Base-by-base conservation (phyloP, 2,329 filamentous ascomycete species). In the Moelleriella libera region DNA sequence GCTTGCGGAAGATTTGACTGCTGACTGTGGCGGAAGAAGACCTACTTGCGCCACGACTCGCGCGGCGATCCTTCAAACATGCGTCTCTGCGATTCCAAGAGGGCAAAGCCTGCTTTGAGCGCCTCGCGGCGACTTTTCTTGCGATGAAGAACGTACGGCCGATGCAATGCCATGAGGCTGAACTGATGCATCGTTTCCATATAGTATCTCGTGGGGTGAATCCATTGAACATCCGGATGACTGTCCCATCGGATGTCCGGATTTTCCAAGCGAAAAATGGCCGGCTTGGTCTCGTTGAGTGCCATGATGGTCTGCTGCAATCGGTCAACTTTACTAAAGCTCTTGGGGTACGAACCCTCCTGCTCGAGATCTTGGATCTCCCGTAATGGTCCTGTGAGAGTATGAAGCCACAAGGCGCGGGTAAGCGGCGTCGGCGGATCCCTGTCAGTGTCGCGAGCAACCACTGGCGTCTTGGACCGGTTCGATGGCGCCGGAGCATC, bases 61-160 rank as follows among this genome's bases (percentile, higher is more conserved):
- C 70, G 68, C 14, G 66, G 65, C 10, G 79, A 59, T 32, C 65
- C 62, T 47, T 69, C 63, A 53, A 78, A 73, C 45, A 73, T 66
- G 37, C 63, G 56, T 50, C 69, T 66, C 57, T 82, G 78, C 12
- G 74, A 64, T 29, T 74, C 68, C 2, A 82, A 65, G 62, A 79
- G 75, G 2, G 66, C 65, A 4, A 82, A 54, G 45, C 72, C 75
- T 5, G 77, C 75, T 53, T 68, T 67, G 5, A 82, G 66, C 2
- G 76, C 76, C 52, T 75, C 72, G 4, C 65, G 64, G n/a, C 78
- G 66, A 54, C 74, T 78, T 37, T 65, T 61, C 5, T 67, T 58
- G 10, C 74, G 70, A 12, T 75, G 76, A 52, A 82, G 81, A 21
- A 82, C 71, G 55, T 80, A 82, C 0, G 77, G 76, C 29, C 78